phyloP scores from a whole-genome alignment of 192 early-diverging fungal species.

The Mortierella antarctica region DNA sequence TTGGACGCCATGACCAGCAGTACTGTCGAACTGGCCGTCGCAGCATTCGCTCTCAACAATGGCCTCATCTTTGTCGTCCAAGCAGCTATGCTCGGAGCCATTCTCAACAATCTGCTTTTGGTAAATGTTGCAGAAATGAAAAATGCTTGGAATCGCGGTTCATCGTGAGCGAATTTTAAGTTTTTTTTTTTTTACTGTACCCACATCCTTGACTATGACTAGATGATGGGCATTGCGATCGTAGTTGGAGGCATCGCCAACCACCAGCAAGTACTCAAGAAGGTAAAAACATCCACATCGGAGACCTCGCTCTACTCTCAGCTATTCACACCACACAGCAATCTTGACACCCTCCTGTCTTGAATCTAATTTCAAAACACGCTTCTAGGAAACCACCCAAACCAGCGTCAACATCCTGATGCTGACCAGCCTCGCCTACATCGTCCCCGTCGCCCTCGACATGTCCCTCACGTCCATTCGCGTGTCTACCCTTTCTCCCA shows the following conservation, averaged over 20 bases:
- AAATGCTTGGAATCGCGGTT: conserved; percentile 64
- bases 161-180: conserved; percentile 53
- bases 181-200: not conserved
- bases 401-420: conserved; percentile 38
- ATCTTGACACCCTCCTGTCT: not conserved
- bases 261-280: conserved; percentile 31
- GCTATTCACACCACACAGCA: not conserved
- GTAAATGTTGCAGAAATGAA: conserved; percentile 58
- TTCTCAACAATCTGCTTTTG: conserved; percentile 91
- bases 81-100: conserved; percentile 83
- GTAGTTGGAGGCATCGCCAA: conserved; percentile 28
- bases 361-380: not conserved
- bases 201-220: not conserved
- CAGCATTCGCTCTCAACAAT: conserved; percentile 43
- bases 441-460: conserved; percentile 33
- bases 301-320: not conserved
- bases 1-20: conserved; percentile 56
- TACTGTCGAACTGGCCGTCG: conserved; percentile 50
- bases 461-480: conserved; percentile 5
- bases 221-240: conserved; percentile 43
- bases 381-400: conserved; percentile 36
- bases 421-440: conserved; percentile 32
- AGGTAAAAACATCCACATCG: conserved; percentile 15
- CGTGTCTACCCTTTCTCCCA: not conserved
- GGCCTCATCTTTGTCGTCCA: conserved; percentile 48